Evolutionary conservation across 2,329 filamentous ascomycete species (phyloP), one percentile per base, ranked within the genome.

Genomic region (Ophiostoma himal-ulmi): DNA sequence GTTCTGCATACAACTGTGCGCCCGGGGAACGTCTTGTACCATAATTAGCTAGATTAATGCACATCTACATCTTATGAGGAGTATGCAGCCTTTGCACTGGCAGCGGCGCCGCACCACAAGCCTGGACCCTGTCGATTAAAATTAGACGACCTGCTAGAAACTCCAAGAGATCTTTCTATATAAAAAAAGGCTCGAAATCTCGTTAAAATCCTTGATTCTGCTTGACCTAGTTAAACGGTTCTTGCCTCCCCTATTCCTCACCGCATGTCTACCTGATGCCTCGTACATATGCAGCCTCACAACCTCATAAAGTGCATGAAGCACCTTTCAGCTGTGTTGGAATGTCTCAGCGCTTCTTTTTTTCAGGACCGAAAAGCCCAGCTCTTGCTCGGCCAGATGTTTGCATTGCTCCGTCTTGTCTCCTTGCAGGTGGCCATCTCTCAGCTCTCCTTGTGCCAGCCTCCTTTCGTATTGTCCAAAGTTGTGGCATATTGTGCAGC

Each of bases 71-170:
- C 26, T 57, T 22, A n/a, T 48, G 14, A 22, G 39, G 48, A 44
- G 39, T 22, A 10, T 57, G 52, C 22, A 48, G 44, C 37, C 37
- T 39, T 39, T n/a, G 44, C 44, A 48, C 8, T 54, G 52, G 52
- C 52, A 22, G 52, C 52, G 52, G 52, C 20, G 44, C 44, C 20
- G 17, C 37, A 48, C 20, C 44, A 54, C 14, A 52, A 17, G 52
- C 52, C 52, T 54, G n/a, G 52, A 54, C 57, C 26, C 26, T 62
- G 57, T 34, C 57, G 69, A 70, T 70, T 70, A 70, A 70, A 65
- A 70, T 68, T 68, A 67, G 30, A 30, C 3, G 30, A 30, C 30
- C 30, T 30, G 30, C 30, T 30, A 30, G 30, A 30, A 30, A 30
- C 30, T 30, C 3, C 30, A 30, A 30, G 30, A 30, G 30, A 30